Percentiles rank a stretch among this genome's conserved stretches.
Evolutionary conservation across 805 yeast species (phyloP).

Genomic region (Ogataea salicorniae): DNA sequence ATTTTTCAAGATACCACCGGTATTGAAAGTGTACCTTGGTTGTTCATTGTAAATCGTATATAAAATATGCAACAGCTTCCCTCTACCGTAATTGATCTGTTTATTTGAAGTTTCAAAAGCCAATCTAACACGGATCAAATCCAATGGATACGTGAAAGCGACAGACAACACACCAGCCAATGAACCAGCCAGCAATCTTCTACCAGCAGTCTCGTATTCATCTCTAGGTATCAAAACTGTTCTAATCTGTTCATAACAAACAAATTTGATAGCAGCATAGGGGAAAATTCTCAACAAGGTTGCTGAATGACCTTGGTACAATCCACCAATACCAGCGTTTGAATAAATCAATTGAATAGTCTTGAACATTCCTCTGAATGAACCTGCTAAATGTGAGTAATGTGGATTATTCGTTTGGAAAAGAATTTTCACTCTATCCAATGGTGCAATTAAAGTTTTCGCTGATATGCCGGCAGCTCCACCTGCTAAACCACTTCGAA

Average conservation of each 20-base stretch:
- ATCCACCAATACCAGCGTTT: conserved; percentile 71
- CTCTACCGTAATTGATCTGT: conserved; percentile 24
- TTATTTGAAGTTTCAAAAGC: conserved; percentile 71
- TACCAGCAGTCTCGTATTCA: conserved; percentile 67
- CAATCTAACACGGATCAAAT: conserved; percentile 81
- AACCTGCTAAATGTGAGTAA: conserved; percentile 73
- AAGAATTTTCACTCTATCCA: conserved; percentile 89
- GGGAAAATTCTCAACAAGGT: conserved; percentile 90
- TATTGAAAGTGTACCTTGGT: conserved; percentile 25
- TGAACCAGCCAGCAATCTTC: conserved; percentile 85
- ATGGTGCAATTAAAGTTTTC: conserved; percentile 89
- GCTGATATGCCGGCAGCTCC: conserved; percentile 97
- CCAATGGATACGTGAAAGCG: conserved; percentile 86
- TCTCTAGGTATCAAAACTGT: conserved; percentile 71
- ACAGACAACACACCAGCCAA: conserved; percentile 86
- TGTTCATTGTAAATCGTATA: conserved; percentile 29
- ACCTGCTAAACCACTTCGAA: conserved; percentile 87
- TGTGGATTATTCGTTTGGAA: conserved; percentile 95
- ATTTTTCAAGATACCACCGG: conserved; percentile 27
- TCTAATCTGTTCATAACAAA: conserved; percentile 90
- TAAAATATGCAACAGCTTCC: conserved; percentile 28
- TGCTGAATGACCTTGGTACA: conserved; percentile 94
- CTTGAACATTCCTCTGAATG: conserved; percentile 64
- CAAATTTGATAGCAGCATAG: conserved; percentile 94
- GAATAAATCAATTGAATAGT: conserved; percentile 67